These are phyloP conservation scores for Cordyceps cicadae DNA, from an alignment of 2,329 filamentous ascomycete genomes.

Conservation along the genomic window DNA sequence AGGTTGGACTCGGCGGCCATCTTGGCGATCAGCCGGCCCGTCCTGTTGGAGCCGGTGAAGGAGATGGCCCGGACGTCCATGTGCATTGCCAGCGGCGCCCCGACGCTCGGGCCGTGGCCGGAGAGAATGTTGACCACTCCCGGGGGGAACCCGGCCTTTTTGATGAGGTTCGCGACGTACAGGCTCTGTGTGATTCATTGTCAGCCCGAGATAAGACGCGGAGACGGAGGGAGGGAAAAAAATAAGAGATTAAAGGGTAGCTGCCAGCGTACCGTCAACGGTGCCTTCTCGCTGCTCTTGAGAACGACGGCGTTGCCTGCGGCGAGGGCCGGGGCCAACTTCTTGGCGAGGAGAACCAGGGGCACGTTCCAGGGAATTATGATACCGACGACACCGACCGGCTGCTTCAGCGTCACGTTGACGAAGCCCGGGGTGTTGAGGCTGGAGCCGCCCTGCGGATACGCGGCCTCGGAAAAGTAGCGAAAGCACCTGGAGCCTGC, in stretches of 20 bases:
- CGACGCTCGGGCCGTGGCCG: constrained; percentile 5
- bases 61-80: constrained; percentile 12
- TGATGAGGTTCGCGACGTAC: neutral
- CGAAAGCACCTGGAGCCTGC: constrained; percentile 29
- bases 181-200: neutral
- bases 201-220: neutral
- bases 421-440: constrained; percentile 40
- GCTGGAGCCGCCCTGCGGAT: constrained; percentile 36
- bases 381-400: constrained; percentile 42
- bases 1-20: constrained; percentile 48
- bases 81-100: constrained; percentile 10
- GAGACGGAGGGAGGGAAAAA: no score
- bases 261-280: constrained; percentile 30
- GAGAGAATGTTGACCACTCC: constrained; percentile 15
- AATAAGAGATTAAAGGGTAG: no score
- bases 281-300: constrained; percentile 47
- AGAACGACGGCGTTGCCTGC: constrained; percentile 43
- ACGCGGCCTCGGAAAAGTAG: constrained; percentile 34
- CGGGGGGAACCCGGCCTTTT: constrained; percentile 18
- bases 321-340: constrained; percentile 41
- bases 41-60: constrained; percentile 47
- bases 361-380: constrained; percentile 54
- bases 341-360: constrained; percentile 35
- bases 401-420: constrained; percentile 39
- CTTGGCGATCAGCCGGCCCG: constrained; percentile 61